Base-by-base conservation (phyloP, 2,329 filamentous ascomycete species). In the Chrysosporium queenslandicum region DNA sequence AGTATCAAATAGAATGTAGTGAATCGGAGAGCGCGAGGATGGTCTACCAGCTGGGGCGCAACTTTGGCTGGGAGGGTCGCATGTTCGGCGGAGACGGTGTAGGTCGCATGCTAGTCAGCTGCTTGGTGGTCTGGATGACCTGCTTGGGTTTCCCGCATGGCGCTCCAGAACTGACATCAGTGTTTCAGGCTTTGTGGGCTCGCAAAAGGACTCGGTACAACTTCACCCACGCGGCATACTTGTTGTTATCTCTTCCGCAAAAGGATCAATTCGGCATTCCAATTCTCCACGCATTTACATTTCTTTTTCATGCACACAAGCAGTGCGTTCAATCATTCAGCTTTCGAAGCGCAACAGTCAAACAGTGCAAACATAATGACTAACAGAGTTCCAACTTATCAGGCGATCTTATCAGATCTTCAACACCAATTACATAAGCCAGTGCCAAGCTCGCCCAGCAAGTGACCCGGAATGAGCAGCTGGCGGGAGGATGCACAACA, bases 161-260 rank as follows among this genome's bases (percentile, higher is more conserved):
- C 9, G 25, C 29, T 8, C 42, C 42, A 46, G 25, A 27, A 36
- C 30, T 46, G 43, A 46, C 43, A 46, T 34, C 43, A 46, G 43
- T 25, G 30, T 45, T 32, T 45, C 42, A 45, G 32, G 36, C 36
- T 5, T 5, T 18, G 36, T 39, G 36, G 36, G 4, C 16, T 39
- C 14, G 7, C 12, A 12, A 14, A 34, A 34, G 14, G 7, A 34
- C n/a, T n/a, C n/a, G n/a, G n/a, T n/a, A 34, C 32, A 34, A 34
- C 32, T 7, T 9, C 32, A 3, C 12, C 32, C 32, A 34, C 12
- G 4, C 27, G 27, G n/a, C n/a, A n/a, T n/a, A n/a, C n/a, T n/a
- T n/a, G n/a, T n/a, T n/a, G n/a, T n/a, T n/a, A n/a, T n/a, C n/a
- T n/a, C n/a, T n/a, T n/a, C n/a, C n/a, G n/a, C n/a, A n/a, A n/a